A percentile compares a stretch with the other conserved stretches of the same genome.
These are phyloP conservation scores for Trichoderma sp. DNA, from an alignment of 2,329 filamentous ascomycete species.

Conservation along the genomic window DNA sequence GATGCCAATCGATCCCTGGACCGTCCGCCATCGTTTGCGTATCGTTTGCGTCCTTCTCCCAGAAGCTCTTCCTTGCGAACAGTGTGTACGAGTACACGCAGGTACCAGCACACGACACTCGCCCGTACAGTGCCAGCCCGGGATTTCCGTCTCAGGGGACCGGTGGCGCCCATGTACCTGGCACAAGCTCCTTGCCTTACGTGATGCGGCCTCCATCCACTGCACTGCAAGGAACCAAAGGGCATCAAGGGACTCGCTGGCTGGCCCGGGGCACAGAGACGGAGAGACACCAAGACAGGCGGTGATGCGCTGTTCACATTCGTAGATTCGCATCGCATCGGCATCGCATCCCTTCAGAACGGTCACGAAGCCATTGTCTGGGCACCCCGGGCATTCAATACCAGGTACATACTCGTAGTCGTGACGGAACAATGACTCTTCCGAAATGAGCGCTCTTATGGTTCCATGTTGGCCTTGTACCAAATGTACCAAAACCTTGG, in stretches of 20 bases:
- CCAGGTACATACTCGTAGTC: not conserved
- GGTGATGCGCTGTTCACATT: constrained; percentile 5
- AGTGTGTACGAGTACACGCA: not conserved
- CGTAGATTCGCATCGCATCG: not conserved
- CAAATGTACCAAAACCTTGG: not conserved
- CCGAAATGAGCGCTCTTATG: constrained; percentile 11
- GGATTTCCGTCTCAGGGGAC: constrained; percentile 6
- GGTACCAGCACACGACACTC: constrained; percentile 8
- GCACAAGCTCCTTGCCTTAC: not conserved
- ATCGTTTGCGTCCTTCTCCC: constrained; percentile 9
- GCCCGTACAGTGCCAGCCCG: constrained; percentile 12
- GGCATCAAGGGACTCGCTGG: not conserved
- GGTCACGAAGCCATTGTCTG: constrained; percentile 1
- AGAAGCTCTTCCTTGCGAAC: not conserved
- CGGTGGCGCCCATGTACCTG: not conserved
- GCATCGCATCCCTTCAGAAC: not conserved
- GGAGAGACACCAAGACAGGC: not conserved
- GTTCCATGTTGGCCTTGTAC: not conserved
- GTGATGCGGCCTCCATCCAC: not conserved
- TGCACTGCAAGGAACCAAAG: not conserved
- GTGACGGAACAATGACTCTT: constrained; percentile 12
- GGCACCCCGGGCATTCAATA: not conserved
- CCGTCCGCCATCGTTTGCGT: constrained; percentile 7
- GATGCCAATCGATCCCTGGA: not conserved
- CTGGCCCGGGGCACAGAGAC: not conserved